Evolutionary conservation across 78 protist genomes (phyloP).

Genomic region (Bodo saltans): DNA sequence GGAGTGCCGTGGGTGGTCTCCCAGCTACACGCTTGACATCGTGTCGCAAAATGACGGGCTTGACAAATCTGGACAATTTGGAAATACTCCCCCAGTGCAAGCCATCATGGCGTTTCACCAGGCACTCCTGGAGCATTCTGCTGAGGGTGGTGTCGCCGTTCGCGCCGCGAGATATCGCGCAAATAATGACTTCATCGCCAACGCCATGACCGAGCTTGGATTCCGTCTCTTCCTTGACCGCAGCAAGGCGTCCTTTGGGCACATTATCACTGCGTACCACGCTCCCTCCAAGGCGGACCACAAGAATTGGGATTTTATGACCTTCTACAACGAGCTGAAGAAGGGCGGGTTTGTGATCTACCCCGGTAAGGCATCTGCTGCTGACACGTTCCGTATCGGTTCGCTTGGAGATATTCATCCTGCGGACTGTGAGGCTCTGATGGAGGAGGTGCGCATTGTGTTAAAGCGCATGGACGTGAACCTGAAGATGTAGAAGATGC

Average conservation of each 20-base stretch:
- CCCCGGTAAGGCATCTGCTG: conserved; percentile 52
- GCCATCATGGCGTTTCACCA: conserved; percentile 34
- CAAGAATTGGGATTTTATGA: conserved; percentile 32
- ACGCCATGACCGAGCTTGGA: conserved; percentile 31
- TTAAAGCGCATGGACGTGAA: too few relatives aligned
- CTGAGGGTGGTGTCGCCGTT: conserved; percentile 42
- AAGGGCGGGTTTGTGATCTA: conserved; percentile 31
- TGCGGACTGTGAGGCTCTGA: conserved; percentile 22
- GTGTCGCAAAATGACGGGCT: conserved; percentile 22
- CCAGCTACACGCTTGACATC: conserved; percentile 41
- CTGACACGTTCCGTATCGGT: conserved; percentile 55
- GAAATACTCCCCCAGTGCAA: conserved; percentile 50
- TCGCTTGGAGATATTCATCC: conserved; percentile 42
- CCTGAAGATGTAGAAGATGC: too few relatives aligned
- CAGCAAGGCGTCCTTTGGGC: conserved; percentile 23
- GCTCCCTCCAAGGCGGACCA: conserved; percentile 17
- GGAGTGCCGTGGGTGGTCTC: conserved; percentile 24
- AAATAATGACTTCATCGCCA: background rate
- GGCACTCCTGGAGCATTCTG: conserved; percentile 39
- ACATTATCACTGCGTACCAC: conserved; percentile 46
- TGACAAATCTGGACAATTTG: conserved; percentile 47
- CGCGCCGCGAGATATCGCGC: conserved; percentile 22
- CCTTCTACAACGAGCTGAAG: conserved; percentile 29
- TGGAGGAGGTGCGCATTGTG: too few relatives aligned
- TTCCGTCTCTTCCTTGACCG: background rate